phyloP scores from a whole-genome alignment of 2,329 filamentous ascomycete genomes.

The Penicillium sumatraense region DNA sequence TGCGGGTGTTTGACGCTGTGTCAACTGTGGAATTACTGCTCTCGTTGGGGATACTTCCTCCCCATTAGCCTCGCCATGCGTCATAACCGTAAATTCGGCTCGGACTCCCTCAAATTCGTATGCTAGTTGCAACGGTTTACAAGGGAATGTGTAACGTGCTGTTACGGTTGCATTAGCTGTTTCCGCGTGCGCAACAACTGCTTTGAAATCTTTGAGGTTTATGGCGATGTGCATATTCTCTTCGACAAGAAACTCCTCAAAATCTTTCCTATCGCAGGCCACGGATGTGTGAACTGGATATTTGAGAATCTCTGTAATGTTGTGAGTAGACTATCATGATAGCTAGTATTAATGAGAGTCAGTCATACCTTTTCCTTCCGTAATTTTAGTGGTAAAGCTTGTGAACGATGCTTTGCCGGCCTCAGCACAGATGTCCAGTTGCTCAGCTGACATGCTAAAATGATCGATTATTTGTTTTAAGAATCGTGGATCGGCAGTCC shows the following conservation, averaged over 20 bases:
- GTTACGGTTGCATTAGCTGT: slow-evolving; percentile 59
- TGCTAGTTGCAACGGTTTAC: slow-evolving; percentile 63
- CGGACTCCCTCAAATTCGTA: slow-evolving; percentile 61
- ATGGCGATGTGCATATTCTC: slow-evolving; percentile 66
- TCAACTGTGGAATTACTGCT: slow-evolving; percentile 44
- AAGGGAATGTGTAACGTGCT: slow-evolving; percentile 64
- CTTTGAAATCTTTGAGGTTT: slow-evolving; percentile 69
- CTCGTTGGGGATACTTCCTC: slow-evolving; percentile 43
- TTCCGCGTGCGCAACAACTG: slow-evolving; percentile 66
- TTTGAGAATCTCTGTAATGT: slow-evolving; percentile 61
- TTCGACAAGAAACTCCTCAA: slow-evolving; percentile 63
- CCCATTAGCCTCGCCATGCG: slow-evolving; percentile 57
- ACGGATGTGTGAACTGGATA: slow-evolving; percentile 69
- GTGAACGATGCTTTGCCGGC: slow-evolving; percentile 64
- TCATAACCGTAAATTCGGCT: slow-evolving; percentile 69
- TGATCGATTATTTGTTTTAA: slow-evolving; percentile 67
- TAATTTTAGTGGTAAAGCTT: slow-evolving; percentile 68
- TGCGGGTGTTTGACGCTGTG: slow-evolving; percentile 44
- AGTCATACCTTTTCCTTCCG: slow-evolving; percentile 59
- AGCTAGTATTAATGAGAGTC: slow-evolving; percentile 9
- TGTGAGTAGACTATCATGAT: not conserved
- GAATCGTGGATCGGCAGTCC: slow-evolving; percentile 61
- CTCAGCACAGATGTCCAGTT: slow-evolving; percentile 65
- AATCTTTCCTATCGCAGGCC: slow-evolving; percentile 64
- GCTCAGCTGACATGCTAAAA: slow-evolving; percentile 67